Evolutionary conservation across 164 flowering plant genomes (phyloP), one percentile per base, ranked within the genome.

Genomic region (Macadamia tetraphylla): DNA sequence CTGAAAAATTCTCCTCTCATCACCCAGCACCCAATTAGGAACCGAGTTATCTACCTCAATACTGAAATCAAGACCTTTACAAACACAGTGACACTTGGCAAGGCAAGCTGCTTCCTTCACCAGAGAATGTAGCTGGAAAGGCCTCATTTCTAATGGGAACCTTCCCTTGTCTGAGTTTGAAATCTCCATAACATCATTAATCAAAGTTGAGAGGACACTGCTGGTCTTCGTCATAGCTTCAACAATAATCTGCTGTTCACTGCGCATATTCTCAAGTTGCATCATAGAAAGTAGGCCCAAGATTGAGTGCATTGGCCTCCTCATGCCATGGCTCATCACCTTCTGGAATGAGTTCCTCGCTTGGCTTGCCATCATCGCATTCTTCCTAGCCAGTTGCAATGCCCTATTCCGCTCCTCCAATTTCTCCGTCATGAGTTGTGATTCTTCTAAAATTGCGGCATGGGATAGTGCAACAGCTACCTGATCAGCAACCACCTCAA

Each of bases 401-500:
- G 86, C 89, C n/a, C 90, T 86, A 60, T 94, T 94, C 71, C 89
- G 95, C 79, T 82, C 91, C 60, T 48, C 97, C 58, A 92, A 73
- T 60, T 86, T 85, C 66, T 94, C 96, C 66, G 94, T 87, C 94
- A 94, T 92, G 52, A 78, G 74, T 62, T 90, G 97, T 18, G 99
- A 92, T 67, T 94, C 99, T 75, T 94, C 97, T 1, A 94, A 85
- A 44, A 94, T 84, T 7, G 94, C 88, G 73, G 99, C 97, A 76
- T 94, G 99, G 58, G 99, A 94, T 49, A 94, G 77, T 18, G 99
- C 99, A 53, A 94, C 99, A 35, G 99, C 97, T 14, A 94, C 99
- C 70, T 94, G 99, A 78, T 92, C 98, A 29, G 97, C 97, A 29
- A 94, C 98, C 51, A 87, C 98, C 81, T 87, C 78, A 6, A 91